These are phyloP conservation scores for Xylariaceae sp. DNA, from an alignment of 2,329 filamentous ascomycete genomes.

Conservation along the genomic window DNA sequence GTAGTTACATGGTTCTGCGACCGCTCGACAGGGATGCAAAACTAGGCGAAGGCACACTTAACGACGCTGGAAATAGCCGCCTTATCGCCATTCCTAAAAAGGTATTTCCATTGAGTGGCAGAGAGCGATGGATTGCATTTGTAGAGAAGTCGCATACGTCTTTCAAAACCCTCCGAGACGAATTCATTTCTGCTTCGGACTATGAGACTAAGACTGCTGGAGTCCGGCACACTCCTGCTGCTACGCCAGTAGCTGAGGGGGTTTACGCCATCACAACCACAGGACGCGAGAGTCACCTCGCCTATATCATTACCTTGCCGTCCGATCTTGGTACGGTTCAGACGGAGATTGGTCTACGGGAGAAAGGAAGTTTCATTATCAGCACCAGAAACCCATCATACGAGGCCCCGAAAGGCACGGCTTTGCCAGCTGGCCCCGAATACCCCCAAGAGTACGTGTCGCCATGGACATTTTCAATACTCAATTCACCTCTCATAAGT, in stretches of 20 bases:
- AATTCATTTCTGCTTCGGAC: slow-evolving; percentile 66
- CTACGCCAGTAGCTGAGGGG: slow-evolving; percentile 79
- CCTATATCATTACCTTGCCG: slow-evolving; percentile 78
- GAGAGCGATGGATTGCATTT: slow-evolving; percentile 78
- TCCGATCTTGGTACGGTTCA: slow-evolving; percentile 71
- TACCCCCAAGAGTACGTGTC: slow-evolving; percentile 68
- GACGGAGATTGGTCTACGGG: slow-evolving; percentile 69
- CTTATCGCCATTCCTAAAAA: slow-evolving; percentile 85
- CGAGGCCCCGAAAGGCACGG: slow-evolving; percentile 64
- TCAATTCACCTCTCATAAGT: slow-evolving; percentile 12
- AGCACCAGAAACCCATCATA: slow-evolving; percentile 79
- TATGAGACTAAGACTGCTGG: slow-evolving; percentile 79
- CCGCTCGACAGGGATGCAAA: slow-evolving; percentile 72
- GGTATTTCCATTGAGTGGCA: slow-evolving; percentile 68
- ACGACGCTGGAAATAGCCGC: slow-evolving; percentile 63
- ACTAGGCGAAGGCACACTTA: slow-evolving; percentile 55
- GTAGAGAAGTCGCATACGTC: slow-evolving; percentile 73
- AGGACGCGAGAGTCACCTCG: slow-evolving; percentile 72
- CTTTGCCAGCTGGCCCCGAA: slow-evolving; percentile 65
- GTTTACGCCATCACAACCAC: slow-evolving; percentile 81
- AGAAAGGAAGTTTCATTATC: slow-evolving; percentile 76
- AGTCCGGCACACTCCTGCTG: slow-evolving; percentile 67
- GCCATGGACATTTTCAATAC: slow-evolving; percentile 5
- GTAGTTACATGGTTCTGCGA: slow-evolving; percentile 78
- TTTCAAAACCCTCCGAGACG: slow-evolving; percentile 71